Percentiles rank a stretch among this genome's conserved stretches.
These are phyloP conservation scores for Rhazya stricta DNA, from an alignment of 257 asterid species.

Conservation along the genomic window DNA sequence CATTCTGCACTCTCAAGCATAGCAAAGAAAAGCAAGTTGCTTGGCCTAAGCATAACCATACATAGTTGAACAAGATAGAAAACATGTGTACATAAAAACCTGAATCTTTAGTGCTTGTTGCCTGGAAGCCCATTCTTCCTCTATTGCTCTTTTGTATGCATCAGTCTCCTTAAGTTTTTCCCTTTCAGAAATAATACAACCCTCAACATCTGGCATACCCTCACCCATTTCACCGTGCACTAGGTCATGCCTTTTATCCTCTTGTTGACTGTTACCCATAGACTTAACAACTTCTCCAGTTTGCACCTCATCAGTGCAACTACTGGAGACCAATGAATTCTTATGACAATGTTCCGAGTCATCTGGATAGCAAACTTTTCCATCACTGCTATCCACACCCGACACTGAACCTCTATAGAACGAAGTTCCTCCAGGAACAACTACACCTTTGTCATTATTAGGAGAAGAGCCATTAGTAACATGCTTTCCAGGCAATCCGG, in stretches of 20 bases:
- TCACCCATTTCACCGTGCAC: slow-evolving; percentile 19
- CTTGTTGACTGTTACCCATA: slow-evolving; percentile 15
- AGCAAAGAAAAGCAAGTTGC: not conserved
- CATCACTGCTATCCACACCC: slow-evolving; percentile 12
- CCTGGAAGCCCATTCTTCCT: slow-evolving; percentile 81
- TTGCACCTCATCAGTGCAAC: slow-evolving; percentile 14
- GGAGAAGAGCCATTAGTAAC: not conserved
- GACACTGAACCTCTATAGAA: slow-evolving; percentile 9
- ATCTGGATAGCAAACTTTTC: slow-evolving; percentile 13
- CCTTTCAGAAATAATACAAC: slow-evolving; percentile 40
- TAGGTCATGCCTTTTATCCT: slow-evolving; percentile 25
- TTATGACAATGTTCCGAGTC: slow-evolving; percentile 14
- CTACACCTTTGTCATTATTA: slow-evolving; percentile 14
- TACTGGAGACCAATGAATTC: slow-evolving; percentile 8
- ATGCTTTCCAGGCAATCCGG: slow-evolving; percentile 9
- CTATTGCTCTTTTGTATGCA: slow-evolving; percentile 66
- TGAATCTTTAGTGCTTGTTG: slow-evolving; percentile 54
- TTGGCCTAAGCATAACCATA: not conserved
- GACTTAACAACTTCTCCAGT: slow-evolving; percentile 16
- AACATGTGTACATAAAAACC: slow-evolving; percentile 37
- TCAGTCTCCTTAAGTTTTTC: slow-evolving; percentile 88
- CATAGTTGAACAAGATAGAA: not conserved
- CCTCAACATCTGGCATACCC: slow-evolving; percentile 15
- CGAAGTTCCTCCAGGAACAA: slow-evolving; percentile 19
- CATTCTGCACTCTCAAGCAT: not conserved